Percentiles rank a stretch among this genome's conserved stretches.
Evolutionary conservation across 2,329 filamentous ascomycete species (phyloP).

Genomic region (Pseudogymnoascus sp.): DNA sequence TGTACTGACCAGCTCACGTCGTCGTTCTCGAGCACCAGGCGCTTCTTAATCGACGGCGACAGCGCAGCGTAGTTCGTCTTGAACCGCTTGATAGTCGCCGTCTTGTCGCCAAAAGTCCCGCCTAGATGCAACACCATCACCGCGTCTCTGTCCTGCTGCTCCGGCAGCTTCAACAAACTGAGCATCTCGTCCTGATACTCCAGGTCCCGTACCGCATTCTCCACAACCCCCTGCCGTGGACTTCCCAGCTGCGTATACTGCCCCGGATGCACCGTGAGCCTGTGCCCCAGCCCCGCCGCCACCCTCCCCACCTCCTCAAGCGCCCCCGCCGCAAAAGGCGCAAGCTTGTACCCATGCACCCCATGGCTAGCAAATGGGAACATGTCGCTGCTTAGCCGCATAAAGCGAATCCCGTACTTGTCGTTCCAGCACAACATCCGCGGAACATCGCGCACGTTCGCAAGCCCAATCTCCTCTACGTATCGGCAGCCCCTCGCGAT

Average conservation of each 20-base stretch:
- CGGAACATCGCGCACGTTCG: conserved; percentile 73
- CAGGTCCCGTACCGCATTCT: conserved; percentile 69
- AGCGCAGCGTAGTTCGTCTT: conserved; percentile 62
- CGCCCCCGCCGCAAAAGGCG: conserved; percentile 71
- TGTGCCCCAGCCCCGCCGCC: conserved; percentile 69
- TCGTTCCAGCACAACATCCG: conserved; percentile 93
- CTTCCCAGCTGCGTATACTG: conserved; percentile 89
- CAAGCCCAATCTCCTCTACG: conserved; percentile 67
- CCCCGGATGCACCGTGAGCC: conserved; percentile 84
- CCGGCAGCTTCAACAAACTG: conserved; percentile 64
- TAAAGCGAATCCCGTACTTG: conserved; percentile 82
- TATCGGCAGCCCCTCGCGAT: conserved; percentile 60
- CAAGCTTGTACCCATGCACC: conserved; percentile 77
- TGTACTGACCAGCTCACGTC: conserved; percentile 91
- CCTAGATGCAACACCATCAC: conserved; percentile 95
- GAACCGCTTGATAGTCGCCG: conserved; percentile 69
- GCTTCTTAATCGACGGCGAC: conserved; percentile 62
- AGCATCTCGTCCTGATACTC: conserved; percentile 86
- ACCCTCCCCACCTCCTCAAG: conserved; percentile 70
- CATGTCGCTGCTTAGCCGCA: conserved; percentile 91
- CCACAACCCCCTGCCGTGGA: conserved; percentile 67
- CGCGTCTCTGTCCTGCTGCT: conserved; percentile 73
- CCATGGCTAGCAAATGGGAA: conserved; percentile 91
- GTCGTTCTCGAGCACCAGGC: conserved; percentile 88
- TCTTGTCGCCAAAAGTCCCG: conserved; percentile 81